Conservation (phyloP, 2,329 filamentous ascomycete species). For the Microthyrium microscopicum region DNA sequence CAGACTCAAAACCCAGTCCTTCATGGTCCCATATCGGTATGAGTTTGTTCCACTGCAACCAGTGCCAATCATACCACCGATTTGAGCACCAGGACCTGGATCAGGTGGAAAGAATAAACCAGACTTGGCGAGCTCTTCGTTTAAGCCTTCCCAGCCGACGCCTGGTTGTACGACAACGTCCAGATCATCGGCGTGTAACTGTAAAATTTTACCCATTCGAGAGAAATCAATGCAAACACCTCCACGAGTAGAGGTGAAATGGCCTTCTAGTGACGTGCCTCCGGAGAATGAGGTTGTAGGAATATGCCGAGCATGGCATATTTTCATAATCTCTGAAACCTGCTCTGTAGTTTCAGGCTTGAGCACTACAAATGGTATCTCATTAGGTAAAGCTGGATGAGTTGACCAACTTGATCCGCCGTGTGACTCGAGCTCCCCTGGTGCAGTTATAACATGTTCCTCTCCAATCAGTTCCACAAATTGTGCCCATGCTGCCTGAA, state of each 20-base stretch:
- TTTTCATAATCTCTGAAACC: constrained; percentile 72
- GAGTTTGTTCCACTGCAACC: constrained; percentile 71
- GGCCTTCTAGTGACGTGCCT: constrained; percentile 77
- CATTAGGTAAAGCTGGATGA: constrained; percentile 24
- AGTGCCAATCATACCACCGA: constrained; percentile 74
- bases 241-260: constrained; percentile 67
- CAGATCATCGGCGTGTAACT: constrained; percentile 53
- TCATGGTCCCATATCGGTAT: constrained; percentile 87
- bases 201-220: constrained; percentile 67
- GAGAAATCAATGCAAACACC: constrained; percentile 78
- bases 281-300: constrained; percentile 79
- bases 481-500: constrained; percentile 49
- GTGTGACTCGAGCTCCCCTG: constrained; percentile 37
- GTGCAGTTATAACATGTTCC: constrained; percentile 44
- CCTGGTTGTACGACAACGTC: constrained; percentile 45
- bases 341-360: constrained; percentile 66
- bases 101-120: constrained; percentile 86
- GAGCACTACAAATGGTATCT: constrained; percentile 45
- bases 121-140: constrained; percentile 54
- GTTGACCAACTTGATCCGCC: constrained; percentile 48
- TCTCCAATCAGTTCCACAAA: constrained; percentile 44
- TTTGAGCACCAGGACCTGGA: constrained; percentile 80
- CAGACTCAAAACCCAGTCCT: constrained; percentile 76
- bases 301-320: constrained; percentile 66
- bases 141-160: constrained; percentile 73